Percentiles rank a stretch among this genome's conserved stretches.
phyloP scores from a whole-genome alignment of 495 filamentous ascomycete genomes.

The Cryomyces minteri region DNA sequence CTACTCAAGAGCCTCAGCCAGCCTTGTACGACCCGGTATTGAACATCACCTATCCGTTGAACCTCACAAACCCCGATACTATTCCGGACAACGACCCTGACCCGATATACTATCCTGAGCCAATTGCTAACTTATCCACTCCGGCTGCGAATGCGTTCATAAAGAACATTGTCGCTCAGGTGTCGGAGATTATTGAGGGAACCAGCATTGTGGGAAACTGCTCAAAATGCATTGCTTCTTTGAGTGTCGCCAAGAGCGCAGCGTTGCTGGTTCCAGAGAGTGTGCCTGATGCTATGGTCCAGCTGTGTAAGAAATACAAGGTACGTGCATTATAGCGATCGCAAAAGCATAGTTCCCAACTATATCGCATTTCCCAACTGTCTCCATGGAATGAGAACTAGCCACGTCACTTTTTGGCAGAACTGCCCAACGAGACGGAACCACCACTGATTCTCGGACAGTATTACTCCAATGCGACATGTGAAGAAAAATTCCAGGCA shows the following conservation, averaged over 20 bases:
- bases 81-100: conserved; percentile 31
- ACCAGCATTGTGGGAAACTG: conserved; percentile 24
- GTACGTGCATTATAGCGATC: too few relatives aligned
- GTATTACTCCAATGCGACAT: conserved; percentile 26
- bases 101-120: conserved; percentile 29
- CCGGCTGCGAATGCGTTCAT: conserved; percentile 24
- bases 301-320: conserved; percentile 23
- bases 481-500: conserved; percentile 26
- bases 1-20: conserved; percentile 39
- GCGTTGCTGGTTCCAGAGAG: conserved; percentile 28
- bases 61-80: conserved; percentile 34
- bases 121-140: conserved; percentile 23
- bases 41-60: conserved; percentile 35
- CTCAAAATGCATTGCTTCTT: conserved; percentile 31
- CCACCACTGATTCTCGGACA: conserved; percentile 4
- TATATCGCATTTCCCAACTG: too few relatives aligned
- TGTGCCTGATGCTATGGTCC: conserved; percentile 31
- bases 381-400: too few relatives aligned
- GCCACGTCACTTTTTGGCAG: too few relatives aligned
- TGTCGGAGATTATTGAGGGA: conserved; percentile 26
- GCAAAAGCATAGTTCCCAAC: too few relatives aligned
- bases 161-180: conserved; percentile 20
- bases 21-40: conserved; percentile 35
- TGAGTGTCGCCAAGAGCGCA: conserved; percentile 30
- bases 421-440: too few relatives aligned